Evolutionary conservation across 768 basidiomycete species (phyloP).

Genomic region (Neoboletus brunneissimus): DNA sequence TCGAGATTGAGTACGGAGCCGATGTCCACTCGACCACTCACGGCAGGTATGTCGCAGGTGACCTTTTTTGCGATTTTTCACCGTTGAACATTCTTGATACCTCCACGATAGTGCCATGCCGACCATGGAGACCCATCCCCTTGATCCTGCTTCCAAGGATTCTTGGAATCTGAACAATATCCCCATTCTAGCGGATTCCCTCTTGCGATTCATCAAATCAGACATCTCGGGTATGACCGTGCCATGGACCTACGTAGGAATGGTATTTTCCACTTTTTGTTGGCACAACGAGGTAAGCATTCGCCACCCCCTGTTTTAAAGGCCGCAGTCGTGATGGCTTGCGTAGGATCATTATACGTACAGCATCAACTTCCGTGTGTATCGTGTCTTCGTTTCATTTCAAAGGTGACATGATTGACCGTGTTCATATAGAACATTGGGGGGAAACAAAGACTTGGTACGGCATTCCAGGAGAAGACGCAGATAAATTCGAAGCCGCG

Average conservation of each 20-base stretch:
- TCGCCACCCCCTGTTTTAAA: conserved; percentile 15
- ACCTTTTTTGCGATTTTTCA: conserved; percentile 17
- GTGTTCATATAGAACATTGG: conserved; percentile 78
- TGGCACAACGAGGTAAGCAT: conserved; percentile 93
- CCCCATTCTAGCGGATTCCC: conserved; percentile 87
- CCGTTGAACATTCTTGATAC: conserved; percentile 25
- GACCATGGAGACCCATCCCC: conserved; percentile 89
- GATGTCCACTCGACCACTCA: conserved; percentile 97
- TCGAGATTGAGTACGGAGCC: conserved; percentile 99
- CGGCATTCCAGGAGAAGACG: conserved; percentile 93
- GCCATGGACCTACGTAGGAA: conserved; percentile 98
- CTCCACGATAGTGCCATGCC: conserved; percentile 76
- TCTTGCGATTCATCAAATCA: conserved; percentile 95
- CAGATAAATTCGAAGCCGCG: conserved; percentile 93
- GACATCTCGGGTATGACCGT: conserved; percentile 99
- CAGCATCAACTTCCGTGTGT: conserved; percentile 88
- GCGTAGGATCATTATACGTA: conserved; percentile 94
- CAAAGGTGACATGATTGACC: conserved; percentile 26
- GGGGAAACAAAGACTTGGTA: conserved; percentile 99
- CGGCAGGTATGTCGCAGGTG: conserved; percentile 69
- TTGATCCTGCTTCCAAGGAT: conserved; percentile 83
- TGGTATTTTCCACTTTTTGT: conserved; percentile 98
- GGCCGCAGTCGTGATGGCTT: conserved; percentile 22
- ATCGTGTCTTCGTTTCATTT: conserved; percentile 16
- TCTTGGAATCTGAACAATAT: conserved; percentile 99